phyloP scores from a whole-genome alignment of 1,284 basidiomycete species.

The Apiotrichum domesticum region DNA sequence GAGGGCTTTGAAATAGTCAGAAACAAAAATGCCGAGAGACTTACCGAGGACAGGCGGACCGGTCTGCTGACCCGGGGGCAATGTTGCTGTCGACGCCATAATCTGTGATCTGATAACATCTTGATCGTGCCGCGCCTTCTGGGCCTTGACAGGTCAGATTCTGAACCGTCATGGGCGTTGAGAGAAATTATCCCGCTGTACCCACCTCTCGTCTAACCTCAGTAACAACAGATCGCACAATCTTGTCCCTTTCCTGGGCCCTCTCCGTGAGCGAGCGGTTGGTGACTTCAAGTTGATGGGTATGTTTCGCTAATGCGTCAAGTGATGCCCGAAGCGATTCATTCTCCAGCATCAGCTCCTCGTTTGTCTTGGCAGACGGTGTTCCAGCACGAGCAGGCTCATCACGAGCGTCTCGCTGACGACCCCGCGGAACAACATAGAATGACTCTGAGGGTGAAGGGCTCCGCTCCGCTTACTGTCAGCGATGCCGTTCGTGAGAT shows the following conservation, averaged over 20 bases:
- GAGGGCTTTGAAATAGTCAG: not conserved
- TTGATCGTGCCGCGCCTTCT: conserved; percentile 28
- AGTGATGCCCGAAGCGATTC: conserved; percentile 38
- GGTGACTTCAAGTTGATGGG: conserved; percentile 29
- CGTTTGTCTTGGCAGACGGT: conserved; percentile 38
- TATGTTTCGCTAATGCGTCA: conserved; percentile 40
- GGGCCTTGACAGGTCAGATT: conserved; percentile 14
- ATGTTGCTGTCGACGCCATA: conserved; percentile 17
- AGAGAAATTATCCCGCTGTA: not conserved
- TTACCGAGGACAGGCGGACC: not conserved
- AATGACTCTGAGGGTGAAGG: conserved; percentile 34
- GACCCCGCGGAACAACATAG: conserved; percentile 25
- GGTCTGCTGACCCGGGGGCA: conserved; percentile 1
- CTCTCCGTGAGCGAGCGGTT: conserved; percentile 26
- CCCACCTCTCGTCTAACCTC: conserved; percentile 41
- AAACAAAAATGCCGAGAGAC: not conserved
- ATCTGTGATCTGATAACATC: conserved; percentile 34
- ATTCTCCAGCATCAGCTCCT: conserved; percentile 47
- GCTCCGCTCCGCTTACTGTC: not conserved
- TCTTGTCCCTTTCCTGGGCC: conserved; percentile 33
- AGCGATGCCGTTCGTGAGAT: not conserved
- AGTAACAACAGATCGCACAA: conserved; percentile 35
- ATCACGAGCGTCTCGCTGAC: not conserved
- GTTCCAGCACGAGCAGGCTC: not conserved
- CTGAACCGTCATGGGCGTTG: not conserved